A percentile compares a stretch with the other conserved stretches of the same genome.
Conservation (phyloP, 1,284 basidiomycete genomes). For the Xerocomus nothofagi region DNA sequence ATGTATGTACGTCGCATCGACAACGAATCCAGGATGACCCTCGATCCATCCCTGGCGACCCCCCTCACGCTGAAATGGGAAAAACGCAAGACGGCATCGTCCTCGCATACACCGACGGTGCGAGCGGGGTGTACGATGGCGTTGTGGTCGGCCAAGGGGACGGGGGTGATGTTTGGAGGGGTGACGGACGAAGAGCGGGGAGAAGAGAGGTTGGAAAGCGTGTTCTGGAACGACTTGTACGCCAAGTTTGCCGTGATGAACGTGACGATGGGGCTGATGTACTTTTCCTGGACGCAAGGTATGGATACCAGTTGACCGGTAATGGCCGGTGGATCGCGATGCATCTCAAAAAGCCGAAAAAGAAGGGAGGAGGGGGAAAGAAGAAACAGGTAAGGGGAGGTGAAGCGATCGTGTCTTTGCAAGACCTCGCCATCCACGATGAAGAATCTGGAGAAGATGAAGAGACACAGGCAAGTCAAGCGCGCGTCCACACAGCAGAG, state of each 20-base stretch:
- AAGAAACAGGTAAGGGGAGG: slow-evolving; percentile 36
- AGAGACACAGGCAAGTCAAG: slow-evolving; percentile 22
- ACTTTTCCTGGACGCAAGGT: slow-evolving; percentile 43
- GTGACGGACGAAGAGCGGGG: slow-evolving; percentile 87
- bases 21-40: slow-evolving; percentile 35
- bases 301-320: slow-evolving; percentile 76
- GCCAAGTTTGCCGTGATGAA: not conserved
- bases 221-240: slow-evolving; percentile 81
- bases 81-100: slow-evolving; percentile 69
- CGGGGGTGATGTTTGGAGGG: slow-evolving; percentile 87
- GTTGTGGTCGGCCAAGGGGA: slow-evolving; percentile 65
- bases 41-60: slow-evolving; percentile 32
- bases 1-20: not conserved
- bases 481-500: not conserved
- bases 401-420: not conserved
- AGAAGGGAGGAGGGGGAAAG: slow-evolving; percentile 43
- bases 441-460: slow-evolving; percentile 33
- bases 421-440: slow-evolving; percentile 25
- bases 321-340: slow-evolving; percentile 83
- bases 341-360: slow-evolving; percentile 68
- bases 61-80: slow-evolving; percentile 79
- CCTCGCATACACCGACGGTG: slow-evolving; percentile 49
- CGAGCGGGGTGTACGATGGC: slow-evolving; percentile 87
- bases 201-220: slow-evolving; percentile 84
- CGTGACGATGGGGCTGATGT: not conserved